phyloP scores from a whole-genome alignment of 208 protist species.

The Vickermania spadyakhi region DNA sequence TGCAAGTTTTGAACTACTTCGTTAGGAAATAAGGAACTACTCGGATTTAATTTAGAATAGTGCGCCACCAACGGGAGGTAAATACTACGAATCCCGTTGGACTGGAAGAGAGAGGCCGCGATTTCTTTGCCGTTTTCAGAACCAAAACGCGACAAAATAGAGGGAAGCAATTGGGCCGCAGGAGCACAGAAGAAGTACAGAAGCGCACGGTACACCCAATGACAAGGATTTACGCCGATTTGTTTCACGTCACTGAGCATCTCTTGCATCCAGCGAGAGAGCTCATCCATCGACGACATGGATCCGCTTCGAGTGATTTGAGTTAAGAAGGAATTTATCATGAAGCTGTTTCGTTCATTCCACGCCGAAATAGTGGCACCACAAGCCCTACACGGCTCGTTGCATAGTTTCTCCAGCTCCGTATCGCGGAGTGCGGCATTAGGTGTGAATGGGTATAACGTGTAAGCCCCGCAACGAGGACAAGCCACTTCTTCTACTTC shows the following conservation, averaged over 20 bases:
- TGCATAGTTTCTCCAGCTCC: conserved; percentile 4
- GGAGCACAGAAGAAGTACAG: conserved; percentile 60
- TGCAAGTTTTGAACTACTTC: conserved; percentile 2
- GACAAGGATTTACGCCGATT: conserved; percentile 32
- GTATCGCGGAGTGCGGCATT: conserved; percentile 16
- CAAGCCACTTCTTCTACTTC: conserved; percentile 64
- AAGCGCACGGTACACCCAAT: conserved; percentile 69
- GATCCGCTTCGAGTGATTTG: conserved; percentile 3
- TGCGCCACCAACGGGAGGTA: neutral
- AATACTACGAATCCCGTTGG: conserved; percentile 8
- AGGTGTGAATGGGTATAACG: conserved; percentile 24
- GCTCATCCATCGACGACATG: conserved; percentile 6
- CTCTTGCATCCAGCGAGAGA: conserved; percentile 27
- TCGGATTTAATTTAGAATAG: neutral
- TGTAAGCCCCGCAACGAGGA: conserved; percentile 25
- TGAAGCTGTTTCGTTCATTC: conserved; percentile 12
- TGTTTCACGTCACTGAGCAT: conserved; percentile 16
- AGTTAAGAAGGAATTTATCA: conserved; percentile 5
- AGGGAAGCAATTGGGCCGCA: conserved; percentile 21
- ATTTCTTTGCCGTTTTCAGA: neutral
- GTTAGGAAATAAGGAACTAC: conserved; percentile 5
- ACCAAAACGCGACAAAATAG: neutral
- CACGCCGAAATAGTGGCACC: conserved; percentile 11
- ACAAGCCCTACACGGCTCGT: conserved; percentile 20
- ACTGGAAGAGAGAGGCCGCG: conserved; percentile 11